Conservation (phyloP, 192 early-diverging fungal genomes). For the Paraglomus occultum region DNA sequence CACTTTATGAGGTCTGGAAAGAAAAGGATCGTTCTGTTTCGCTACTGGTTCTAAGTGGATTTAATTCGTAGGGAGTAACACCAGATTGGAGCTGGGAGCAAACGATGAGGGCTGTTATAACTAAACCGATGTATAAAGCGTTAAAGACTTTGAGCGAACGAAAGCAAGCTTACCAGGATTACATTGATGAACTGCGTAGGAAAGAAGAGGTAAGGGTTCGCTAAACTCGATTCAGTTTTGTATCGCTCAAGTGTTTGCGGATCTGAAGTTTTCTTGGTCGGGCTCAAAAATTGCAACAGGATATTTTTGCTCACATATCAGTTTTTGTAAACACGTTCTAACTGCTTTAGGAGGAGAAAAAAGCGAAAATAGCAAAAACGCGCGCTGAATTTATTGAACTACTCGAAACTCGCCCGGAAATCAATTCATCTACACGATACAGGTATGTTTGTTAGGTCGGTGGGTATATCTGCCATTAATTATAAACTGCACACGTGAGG, state of each 20-base stretch:
- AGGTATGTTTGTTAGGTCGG: constrained; percentile 6
- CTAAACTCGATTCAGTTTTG: background rate
- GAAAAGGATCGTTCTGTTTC: background rate
- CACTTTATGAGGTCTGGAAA: too few relatives aligned
- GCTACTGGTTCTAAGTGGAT: background rate
- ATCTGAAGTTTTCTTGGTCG: constrained; percentile 32
- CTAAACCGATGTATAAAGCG: constrained; percentile 80
- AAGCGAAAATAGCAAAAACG: constrained; percentile 46
- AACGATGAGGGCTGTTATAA: constrained; percentile 80
- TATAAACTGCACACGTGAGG: too few relatives aligned
- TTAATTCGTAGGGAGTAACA: constrained; percentile 60
- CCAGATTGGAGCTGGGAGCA: constrained; percentile 93
- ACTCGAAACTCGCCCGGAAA: constrained; percentile 46
- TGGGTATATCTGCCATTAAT: background rate
- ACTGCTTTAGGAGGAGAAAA: constrained; percentile 46
- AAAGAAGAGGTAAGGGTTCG: constrained; percentile 53
- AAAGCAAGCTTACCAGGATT: constrained; percentile 77
- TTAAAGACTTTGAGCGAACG: constrained; percentile 79
- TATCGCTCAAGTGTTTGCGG: background rate
- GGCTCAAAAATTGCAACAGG: constrained; percentile 31
- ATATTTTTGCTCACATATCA: constrained; percentile 7
- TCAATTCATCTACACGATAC: constrained; percentile 59
- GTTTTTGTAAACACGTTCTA: constrained; percentile 3
- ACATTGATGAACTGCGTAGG: constrained; percentile 56
- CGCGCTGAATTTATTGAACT: constrained; percentile 55